These are phyloP conservation scores for Suhomyces kilbournensis DNA, from an alignment of 805 yeast genomes.

Conservation along the genomic window DNA sequence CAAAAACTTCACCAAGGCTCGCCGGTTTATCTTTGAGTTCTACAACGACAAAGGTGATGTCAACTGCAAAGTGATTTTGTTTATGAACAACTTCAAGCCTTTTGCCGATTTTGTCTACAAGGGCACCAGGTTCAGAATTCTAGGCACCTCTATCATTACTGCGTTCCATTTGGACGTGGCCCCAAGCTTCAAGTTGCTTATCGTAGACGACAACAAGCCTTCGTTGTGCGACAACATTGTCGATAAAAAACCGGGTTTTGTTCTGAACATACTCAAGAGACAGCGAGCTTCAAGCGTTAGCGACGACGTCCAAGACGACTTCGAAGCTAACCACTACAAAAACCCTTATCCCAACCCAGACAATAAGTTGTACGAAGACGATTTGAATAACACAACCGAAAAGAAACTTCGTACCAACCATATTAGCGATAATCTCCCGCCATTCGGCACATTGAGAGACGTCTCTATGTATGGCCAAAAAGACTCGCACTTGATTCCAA, in stretches of 20 bases:
- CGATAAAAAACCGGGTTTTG: slow-evolving; percentile 26
- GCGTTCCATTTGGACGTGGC: slow-evolving; percentile 28
- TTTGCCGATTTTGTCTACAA: slow-evolving; percentile 39
- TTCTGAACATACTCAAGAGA: slow-evolving; percentile 16
- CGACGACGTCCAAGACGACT: background rate
- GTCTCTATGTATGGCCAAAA: slow-evolving; percentile 18
- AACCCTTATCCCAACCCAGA: slow-evolving; percentile 33
- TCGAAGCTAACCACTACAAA: slow-evolving; percentile 11
- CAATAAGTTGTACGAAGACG: slow-evolving; percentile 10
- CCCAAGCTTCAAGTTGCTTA: slow-evolving; percentile 31
- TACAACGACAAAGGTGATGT: slow-evolving; percentile 12
- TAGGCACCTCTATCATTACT: slow-evolving; percentile 34
- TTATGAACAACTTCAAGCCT: slow-evolving; percentile 35
- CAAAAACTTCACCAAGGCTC: slow-evolving; percentile 24
- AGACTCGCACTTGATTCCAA: slow-evolving; percentile 20
- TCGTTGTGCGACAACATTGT: slow-evolving; percentile 34
- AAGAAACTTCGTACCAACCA: slow-evolving; percentile 1
- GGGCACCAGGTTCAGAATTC: slow-evolving; percentile 34
- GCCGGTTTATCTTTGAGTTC: slow-evolving; percentile 30
- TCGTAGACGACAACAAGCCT: slow-evolving; percentile 34
- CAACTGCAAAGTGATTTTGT: slow-evolving; percentile 21
- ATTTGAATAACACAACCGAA: background rate
- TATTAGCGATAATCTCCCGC: slow-evolving; percentile 34
- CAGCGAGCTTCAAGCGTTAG: slow-evolving; percentile 1
- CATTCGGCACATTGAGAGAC: slow-evolving; percentile 37